Conservation (phyloP, 139 green algal genomes). For the Nannochloris sp. region DNA sequence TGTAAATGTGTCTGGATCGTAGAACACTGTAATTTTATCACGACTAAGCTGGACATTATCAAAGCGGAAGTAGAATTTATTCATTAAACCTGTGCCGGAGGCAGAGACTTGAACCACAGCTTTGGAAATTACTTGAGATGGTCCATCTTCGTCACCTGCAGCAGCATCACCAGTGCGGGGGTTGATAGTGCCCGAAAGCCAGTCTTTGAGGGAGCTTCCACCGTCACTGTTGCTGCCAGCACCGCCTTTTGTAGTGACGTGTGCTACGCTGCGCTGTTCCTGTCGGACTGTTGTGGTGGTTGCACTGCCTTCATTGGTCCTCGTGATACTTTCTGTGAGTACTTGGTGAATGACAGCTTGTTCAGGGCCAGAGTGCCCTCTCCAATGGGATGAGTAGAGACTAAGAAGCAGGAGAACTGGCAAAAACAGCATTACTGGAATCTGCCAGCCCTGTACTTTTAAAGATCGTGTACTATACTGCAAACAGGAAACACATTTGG, state of each 20-base stretch:
- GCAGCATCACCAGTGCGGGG: neutral
- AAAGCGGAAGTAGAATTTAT: conserved; percentile 10
- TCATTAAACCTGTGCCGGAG: neutral
- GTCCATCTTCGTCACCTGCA: neutral
- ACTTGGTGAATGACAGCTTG: neutral
- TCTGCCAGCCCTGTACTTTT: no score
- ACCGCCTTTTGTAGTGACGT: no score
- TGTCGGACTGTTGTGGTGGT: neutral
- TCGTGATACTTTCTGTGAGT: neutral
- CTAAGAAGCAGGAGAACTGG: no score
- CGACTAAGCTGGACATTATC: conserved; percentile 2
- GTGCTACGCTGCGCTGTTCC: neutral
- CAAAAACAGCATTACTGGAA: no score
- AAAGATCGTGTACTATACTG: no score
- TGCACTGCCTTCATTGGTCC: neutral
- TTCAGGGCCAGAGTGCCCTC: no score
- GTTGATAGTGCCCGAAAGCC: neutral
- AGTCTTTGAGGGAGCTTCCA: neutral
- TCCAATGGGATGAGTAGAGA: no score
- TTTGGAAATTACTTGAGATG: neutral
- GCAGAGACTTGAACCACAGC: neutral
- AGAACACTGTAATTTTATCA: neutral
- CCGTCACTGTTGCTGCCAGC: neutral
- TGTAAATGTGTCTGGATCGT: conserved; percentile 5
- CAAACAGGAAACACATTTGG: no score